These are phyloP conservation scores for Yamadazyma takamatsuzukensis DNA, from an alignment of 805 yeast species.

Conservation along the genomic window DNA sequence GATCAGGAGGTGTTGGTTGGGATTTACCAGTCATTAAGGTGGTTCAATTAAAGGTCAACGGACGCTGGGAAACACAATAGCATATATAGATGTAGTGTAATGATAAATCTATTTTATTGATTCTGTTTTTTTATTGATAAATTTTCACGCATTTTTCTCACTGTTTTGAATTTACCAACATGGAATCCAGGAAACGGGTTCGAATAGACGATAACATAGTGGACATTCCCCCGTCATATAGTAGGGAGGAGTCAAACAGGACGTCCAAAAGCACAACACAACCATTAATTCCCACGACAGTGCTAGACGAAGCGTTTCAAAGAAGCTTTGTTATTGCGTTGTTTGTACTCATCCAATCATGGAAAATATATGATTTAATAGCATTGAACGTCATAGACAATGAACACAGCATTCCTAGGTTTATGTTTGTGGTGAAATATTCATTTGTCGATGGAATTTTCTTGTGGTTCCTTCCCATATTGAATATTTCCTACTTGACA, in stretches of 20 bases:
- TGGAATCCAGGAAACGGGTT: slow-evolving; percentile 11
- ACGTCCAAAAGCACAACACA: background rate
- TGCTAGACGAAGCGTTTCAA: slow-evolving; percentile 75
- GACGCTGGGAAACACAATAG: slow-evolving; percentile 57
- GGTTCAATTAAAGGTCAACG: slow-evolving; percentile 60
- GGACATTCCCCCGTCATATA: slow-evolving; percentile 7
- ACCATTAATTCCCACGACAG: slow-evolving; percentile 55
- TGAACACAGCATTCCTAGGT: slow-evolving; percentile 39
- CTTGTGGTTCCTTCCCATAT: slow-evolving; percentile 64
- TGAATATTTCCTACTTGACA: slow-evolving; percentile 72
- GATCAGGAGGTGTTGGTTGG: slow-evolving; percentile 88
- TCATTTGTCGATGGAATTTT: slow-evolving; percentile 68
- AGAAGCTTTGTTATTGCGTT: slow-evolving; percentile 62
- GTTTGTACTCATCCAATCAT: slow-evolving; percentile 76
- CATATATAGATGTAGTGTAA: background rate
- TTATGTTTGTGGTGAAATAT: slow-evolving; percentile 67
- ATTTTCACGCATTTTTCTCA: background rate
- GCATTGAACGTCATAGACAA: slow-evolving; percentile 49
- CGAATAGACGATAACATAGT: slow-evolving; percentile 11
- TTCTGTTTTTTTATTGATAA: background rate
- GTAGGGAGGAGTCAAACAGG: background rate
- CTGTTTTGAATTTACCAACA: too few relatives aligned
- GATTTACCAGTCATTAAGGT: slow-evolving; percentile 79
- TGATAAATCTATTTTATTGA: too few relatives aligned
- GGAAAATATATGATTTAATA: slow-evolving; percentile 73